Evolutionary conservation across 805 yeast species (phyloP).

Genomic region (Yamadazyma tumulicola): DNA sequence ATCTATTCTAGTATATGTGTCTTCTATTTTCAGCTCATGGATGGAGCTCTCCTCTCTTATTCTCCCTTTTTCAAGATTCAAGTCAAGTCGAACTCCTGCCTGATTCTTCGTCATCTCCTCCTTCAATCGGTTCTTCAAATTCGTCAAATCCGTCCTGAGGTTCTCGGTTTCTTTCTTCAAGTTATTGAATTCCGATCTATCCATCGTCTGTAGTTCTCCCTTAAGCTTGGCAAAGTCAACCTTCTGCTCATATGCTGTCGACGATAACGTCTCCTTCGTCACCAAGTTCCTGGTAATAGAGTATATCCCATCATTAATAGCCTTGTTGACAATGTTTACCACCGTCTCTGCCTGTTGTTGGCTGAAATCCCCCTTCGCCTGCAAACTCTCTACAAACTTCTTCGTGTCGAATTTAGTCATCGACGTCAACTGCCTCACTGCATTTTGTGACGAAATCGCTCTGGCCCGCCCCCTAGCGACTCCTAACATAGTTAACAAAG

Average conservation of each 20-base stretch:
- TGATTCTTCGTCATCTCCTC: slow-evolving; percentile 90
- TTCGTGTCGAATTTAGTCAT: slow-evolving; percentile 70
- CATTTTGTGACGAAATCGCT: neutral
- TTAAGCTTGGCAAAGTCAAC: slow-evolving; percentile 94
- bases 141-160: slow-evolving; percentile 78
- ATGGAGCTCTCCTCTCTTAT: slow-evolving; percentile 90
- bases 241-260: slow-evolving; percentile 90
- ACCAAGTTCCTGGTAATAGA: slow-evolving; percentile 75
- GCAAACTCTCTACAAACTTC: slow-evolving; percentile 62
- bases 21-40: slow-evolving; percentile 91
- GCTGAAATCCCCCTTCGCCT: slow-evolving; percentile 65
- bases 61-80: slow-evolving; percentile 91
- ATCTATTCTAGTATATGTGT: slow-evolving; percentile 90
- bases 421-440: slow-evolving; percentile 12
- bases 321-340: slow-evolving; percentile 65
- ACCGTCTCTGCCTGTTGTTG: slow-evolving; percentile 77
- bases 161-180: slow-evolving; percentile 86
- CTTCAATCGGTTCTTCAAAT: slow-evolving; percentile 74
- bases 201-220: slow-evolving; percentile 86
- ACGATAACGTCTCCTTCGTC: slow-evolving; percentile 77
- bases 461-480: too few relatives aligned
- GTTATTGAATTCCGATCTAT: slow-evolving; percentile 77
- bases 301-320: slow-evolving; percentile 76
- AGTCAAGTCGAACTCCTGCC: slow-evolving; percentile 86
- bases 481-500: too few relatives aligned